Percentiles rank a stretch among this genome's conserved stretches.
phyloP scores from a whole-genome alignment of 1,284 basidiomycete genomes.

The Leccinum pachyderme region DNA sequence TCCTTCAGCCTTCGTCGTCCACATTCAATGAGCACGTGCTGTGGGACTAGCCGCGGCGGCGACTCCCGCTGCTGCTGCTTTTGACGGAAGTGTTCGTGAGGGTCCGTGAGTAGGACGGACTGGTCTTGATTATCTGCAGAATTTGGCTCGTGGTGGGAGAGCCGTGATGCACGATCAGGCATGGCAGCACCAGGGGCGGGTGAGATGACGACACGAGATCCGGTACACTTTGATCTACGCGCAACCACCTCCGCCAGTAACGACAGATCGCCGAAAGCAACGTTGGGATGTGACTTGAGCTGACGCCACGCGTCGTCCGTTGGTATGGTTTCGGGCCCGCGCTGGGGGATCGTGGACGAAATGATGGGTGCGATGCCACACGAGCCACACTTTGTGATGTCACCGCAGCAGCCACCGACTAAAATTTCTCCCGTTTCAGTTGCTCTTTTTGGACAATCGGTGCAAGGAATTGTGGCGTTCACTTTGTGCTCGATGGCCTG shows the following conservation, averaged over 20 bases:
- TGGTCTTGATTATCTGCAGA: constrained; percentile 23
- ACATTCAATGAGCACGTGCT: constrained; percentile 59
- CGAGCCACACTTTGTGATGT: constrained; percentile 30
- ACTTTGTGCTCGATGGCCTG: constrained; percentile 66
- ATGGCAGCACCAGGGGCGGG: constrained; percentile 53
- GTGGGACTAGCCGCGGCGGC: constrained; percentile 54
- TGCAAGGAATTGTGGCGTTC: constrained; percentile 47
- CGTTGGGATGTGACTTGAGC: constrained; percentile 86
- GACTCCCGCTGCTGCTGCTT: constrained; percentile 42
- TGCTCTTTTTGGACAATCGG: constrained; percentile 47
- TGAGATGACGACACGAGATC: constrained; percentile 66
- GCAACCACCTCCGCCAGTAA: constrained; percentile 88
- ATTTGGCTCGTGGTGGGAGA: constrained; percentile 12
- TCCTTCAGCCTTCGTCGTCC: constrained; percentile 63
- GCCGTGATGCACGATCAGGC: constrained; percentile 36
- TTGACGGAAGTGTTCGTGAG: constrained; percentile 51
- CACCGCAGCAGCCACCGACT: constrained; percentile 34
- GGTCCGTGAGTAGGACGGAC: constrained; percentile 48
- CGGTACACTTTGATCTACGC: constrained; percentile 74
- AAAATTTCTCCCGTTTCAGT: constrained; percentile 25
- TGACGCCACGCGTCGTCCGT: constrained; percentile 84
- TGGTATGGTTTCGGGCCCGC: constrained; percentile 59
- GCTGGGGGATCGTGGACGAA: constrained; percentile 24
- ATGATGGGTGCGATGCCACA: constrained; percentile 36
- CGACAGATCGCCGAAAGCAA: constrained; percentile 76